Evolutionary conservation across 768 basidiomycete genomes (phyloP).

Genomic region (Exidia glandulosa): DNA sequence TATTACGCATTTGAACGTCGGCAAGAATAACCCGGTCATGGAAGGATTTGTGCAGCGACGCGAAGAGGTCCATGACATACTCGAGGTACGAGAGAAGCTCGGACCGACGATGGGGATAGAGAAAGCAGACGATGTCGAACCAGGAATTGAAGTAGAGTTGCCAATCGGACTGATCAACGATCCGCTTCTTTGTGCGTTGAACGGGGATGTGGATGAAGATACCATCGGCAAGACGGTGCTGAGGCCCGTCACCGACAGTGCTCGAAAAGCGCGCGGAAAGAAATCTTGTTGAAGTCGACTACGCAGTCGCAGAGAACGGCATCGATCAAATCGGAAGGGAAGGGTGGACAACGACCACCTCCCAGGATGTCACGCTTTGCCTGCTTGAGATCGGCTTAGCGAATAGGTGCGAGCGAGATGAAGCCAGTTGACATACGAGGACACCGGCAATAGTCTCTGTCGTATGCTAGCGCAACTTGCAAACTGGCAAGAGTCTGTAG

Average conservation of each 20-base stretch:
- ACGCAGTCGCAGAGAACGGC: not conserved
- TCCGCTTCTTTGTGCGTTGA: no score
- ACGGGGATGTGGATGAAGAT: no score
- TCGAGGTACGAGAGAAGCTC: slow-evolving; percentile 18
- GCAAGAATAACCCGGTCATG: slow-evolving; percentile 18
- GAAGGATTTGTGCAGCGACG: not conserved
- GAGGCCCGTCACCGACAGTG: no score
- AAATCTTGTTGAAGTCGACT: no score
- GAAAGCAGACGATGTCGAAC: slow-evolving; percentile 11
- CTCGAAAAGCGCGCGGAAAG: no score
- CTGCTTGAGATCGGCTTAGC: not conserved
- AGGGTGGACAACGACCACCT: not conserved
- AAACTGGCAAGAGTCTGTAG: no score
- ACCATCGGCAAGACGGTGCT: no score
- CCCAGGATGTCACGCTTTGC: not conserved
- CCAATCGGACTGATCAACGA: not conserved
- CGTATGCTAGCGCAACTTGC: no score
- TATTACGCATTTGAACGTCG: slow-evolving; percentile 20
- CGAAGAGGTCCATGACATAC: slow-evolving; percentile 17
- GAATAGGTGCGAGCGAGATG: not conserved
- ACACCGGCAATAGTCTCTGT: no score
- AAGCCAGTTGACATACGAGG: no score
- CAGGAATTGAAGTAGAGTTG: not conserved
- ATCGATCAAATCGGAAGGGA: not conserved
- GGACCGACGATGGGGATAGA: slow-evolving; percentile 15